Evolutionary conservation across 1,284 basidiomycete species (phyloP), one percentile per base, ranked within the genome.

Genomic region (Meira nashicola): DNA sequence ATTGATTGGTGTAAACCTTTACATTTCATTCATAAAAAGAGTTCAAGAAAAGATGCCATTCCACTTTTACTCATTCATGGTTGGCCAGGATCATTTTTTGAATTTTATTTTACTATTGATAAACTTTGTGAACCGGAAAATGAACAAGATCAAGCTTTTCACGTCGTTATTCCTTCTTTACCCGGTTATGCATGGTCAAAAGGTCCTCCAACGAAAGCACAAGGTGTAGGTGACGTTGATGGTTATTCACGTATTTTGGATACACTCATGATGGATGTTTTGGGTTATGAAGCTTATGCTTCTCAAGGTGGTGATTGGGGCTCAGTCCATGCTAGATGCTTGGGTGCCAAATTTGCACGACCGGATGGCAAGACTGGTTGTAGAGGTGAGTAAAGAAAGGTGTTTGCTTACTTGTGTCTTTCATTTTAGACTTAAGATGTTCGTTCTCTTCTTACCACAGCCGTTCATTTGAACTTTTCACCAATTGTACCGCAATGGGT

Each of bases 251-350:
- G 25, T 17, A 19, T 19, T 17, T 25, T 40, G 19, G 2, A 15
- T 33, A 14, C 21, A 17, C 51, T 25, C 14, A 53, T 73, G 21
- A 73, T 73, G 71, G 62, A 58, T 5, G 53, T 60, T 1, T 60
- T 73, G 1, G 67, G 67, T 1, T 71, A 59, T 59, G 50, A 53
- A 5, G 63, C 57, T 25, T 73, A 67, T 55, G 65, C 65, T 48
- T 68, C 65, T 1, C 71, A 73, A 44, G 71, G 68, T 19, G 71
- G 71, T 9, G 71, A 73, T 54, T 71, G 67, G 65, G 70, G 70
- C 2, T 17, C 17, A 9, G 23, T 44, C 9, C 43, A 44, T 25
- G 43, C 43, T 8, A 17, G 43, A 25, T 25, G 17, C 8, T 25
- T 44, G 17, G 43, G 43, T 25, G 43, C 23, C 43, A 44, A 44